Percentiles rank a stretch among this genome's conserved stretches.
These are phyloP conservation scores for Bipolaris victoriae DNA, from an alignment of 2,329 filamentous ascomycete species.

Conservation along the genomic window DNA sequence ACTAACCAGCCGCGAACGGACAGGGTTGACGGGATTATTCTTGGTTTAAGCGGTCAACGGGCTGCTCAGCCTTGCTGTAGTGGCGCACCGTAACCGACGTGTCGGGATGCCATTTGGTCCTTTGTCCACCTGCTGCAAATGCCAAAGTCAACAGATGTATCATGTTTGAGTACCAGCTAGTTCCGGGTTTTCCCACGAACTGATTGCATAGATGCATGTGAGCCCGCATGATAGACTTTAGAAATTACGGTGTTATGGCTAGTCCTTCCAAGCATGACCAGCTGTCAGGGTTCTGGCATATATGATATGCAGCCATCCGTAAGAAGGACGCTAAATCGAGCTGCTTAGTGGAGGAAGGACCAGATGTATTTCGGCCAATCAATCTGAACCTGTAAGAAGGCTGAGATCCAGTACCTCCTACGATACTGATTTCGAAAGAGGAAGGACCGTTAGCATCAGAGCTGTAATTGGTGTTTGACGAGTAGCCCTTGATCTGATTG, in stretches of 20 bases:
- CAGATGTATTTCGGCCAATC: constrained; percentile 18
- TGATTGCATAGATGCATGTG: constrained; percentile 8
- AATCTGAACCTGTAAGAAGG: constrained; percentile 19
- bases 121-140: constrained; percentile 9
- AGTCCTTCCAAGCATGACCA: constrained; percentile 25
- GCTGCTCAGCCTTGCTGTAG: constrained; percentile 15
- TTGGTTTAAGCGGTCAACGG: constrained; percentile 17
- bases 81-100: constrained; percentile 16
- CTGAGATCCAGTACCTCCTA: constrained; percentile 19
- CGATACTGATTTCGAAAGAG: constrained; percentile 23
- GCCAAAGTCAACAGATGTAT: constrained; percentile 1
- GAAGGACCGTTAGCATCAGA: constrained; percentile 22
- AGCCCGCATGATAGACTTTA: constrained; percentile 4
- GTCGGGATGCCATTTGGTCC: constrained; percentile 13
- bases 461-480: constrained; percentile 38
- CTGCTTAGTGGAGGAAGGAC: constrained; percentile 20
- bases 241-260: constrained; percentile 12
- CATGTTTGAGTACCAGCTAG: constrained; percentile 4
- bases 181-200: constrained; percentile 7
- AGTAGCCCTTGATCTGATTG: constrained; percentile 30
- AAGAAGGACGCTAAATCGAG: constrained; percentile 22
- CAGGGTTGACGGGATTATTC: constrained; percentile 12
- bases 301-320: constrained; percentile 34
- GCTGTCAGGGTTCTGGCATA: constrained; percentile 28
- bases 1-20: constrained; percentile 21